Evolutionary conservation across 1,139 yeast genomes (phyloP), one percentile per base, ranked within the genome.

Genomic region (Wickerhamomyces sp.): DNA sequence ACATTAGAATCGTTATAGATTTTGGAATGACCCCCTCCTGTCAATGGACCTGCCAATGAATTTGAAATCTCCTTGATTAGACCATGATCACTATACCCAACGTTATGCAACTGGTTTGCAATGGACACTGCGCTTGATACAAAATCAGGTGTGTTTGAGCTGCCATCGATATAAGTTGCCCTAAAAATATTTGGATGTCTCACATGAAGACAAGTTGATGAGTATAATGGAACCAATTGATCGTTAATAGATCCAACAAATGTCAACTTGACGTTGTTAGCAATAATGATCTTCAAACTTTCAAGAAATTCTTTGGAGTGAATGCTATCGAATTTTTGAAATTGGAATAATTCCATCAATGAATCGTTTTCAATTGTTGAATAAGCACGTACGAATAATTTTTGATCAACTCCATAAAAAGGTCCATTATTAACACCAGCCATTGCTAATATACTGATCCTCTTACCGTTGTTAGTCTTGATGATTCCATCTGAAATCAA

Each of bases 381-480:
- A 51, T 87, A 87, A 0, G 96, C 96, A 44, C 88, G 73, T 64
- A 89, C 80, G 46, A 88, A 75, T 28, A 88, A 65, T 7, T 80
- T 78, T 55, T 86, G 88, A 55, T 91, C 96, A 44, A 77, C 75
- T 0, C 96, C 97, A 47, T 78, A 85, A 52, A 86, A 85, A 2
- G 97, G 98, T 0, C 98, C 98, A 52, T 86, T 77, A 47, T 88
- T 87, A 19, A 88, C 76, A 1, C 97, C 97, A 0, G 97, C 97
- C 97, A 91, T 91, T 2, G 91, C 93, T 33, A 91, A 62, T 17
- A 91, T 65, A 0, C 93, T 88, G 16, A 88, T 69, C 28, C 74
- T 63, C 48, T 80, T 78, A 23, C 57, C 57, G 15, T 60, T 59
- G 1, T 69, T 63, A 36, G 41, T 33, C 14, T 59, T 56, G 8